phyloP scores from a whole-genome alignment of 2,329 filamentous ascomycete genomes.

The Rugonectria rugulosa region DNA sequence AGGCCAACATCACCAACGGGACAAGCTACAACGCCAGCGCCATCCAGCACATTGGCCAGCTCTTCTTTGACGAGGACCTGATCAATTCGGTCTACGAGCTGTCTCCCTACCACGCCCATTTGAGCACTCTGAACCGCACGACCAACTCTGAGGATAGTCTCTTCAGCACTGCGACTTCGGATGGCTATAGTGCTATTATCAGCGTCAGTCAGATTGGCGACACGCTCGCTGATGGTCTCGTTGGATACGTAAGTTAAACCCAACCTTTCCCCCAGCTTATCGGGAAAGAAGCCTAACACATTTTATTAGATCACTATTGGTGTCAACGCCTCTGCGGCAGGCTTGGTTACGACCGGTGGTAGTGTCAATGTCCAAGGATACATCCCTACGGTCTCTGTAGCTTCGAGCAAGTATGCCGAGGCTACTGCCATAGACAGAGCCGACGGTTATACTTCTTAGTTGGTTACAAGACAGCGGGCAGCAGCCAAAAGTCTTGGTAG shows the following conservation, averaged over 20 bases:
- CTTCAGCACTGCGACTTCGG: conserved; percentile 5
- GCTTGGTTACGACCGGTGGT: too few relatives aligned
- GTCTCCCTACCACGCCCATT: conserved; percentile 7
- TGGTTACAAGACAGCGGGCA: too few relatives aligned
- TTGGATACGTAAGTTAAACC: conserved; percentile 18
- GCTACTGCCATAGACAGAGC: too few relatives aligned
- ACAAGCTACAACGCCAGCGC: conserved; percentile 14
- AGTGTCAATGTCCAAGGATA: too few relatives aligned
- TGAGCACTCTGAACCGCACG: conserved; percentile 13
- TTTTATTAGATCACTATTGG: too few relatives aligned
- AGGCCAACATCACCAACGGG: conserved; percentile 19
- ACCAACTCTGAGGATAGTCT: conserved; percentile 12
- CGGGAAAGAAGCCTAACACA: too few relatives aligned
- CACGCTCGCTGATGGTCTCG: conserved; percentile 6
- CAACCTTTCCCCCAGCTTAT: too few relatives aligned
- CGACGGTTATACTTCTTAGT: too few relatives aligned
- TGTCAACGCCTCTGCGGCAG: too few relatives aligned
- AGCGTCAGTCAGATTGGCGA: conserved; percentile 17
- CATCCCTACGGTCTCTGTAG: too few relatives aligned
- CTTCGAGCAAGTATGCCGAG: too few relatives aligned
- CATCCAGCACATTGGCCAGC: conserved; percentile 15
- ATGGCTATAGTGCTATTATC: conserved; percentile 13
- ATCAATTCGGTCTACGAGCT: conserved; percentile 7
- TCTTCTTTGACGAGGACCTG: conserved; percentile 18
- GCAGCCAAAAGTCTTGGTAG: too few relatives aligned